phyloP scores from a whole-genome alignment of 352 stramenopile genomes.

The Phytophthora chlamydospora region DNA sequence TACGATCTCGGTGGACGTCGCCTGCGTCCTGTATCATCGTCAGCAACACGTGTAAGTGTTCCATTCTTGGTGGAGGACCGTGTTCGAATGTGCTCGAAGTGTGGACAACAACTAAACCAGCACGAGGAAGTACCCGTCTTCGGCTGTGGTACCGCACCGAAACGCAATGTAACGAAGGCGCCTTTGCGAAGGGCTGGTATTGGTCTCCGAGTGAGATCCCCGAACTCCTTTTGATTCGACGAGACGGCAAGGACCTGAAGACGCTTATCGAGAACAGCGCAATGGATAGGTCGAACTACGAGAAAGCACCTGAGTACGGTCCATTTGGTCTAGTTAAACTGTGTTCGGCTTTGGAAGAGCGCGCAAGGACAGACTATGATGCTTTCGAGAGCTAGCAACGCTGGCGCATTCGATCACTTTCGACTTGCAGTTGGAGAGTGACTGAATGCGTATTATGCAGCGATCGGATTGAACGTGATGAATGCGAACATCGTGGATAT shows the following conservation, averaged over 20 bases:
- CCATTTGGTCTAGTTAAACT: constrained; percentile 57
- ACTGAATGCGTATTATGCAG: constrained; percentile 82
- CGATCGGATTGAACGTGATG: constrained; percentile 78
- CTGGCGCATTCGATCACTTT: constrained; percentile 57
- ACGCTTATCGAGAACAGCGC: constrained; percentile 80
- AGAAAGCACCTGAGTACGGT: constrained; percentile 38
- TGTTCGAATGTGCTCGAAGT: constrained; percentile 93
- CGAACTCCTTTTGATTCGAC: constrained; percentile 80
- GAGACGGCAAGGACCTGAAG: constrained; percentile 87
- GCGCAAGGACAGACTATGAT: constrained; percentile 52
- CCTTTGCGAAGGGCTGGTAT: constrained; percentile 95
- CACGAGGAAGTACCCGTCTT: constrained; percentile 97
- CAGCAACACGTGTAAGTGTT: constrained; percentile 83
- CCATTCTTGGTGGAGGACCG: constrained; percentile 94
- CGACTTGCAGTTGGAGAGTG: constrained; percentile 86
- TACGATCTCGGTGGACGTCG: constrained; percentile 91
- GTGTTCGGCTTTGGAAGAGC: constrained; percentile 53
- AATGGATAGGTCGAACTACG: constrained; percentile 61
- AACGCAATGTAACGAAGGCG: constrained; percentile 96
- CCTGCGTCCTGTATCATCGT: constrained; percentile 88
- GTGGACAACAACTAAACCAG: constrained; percentile 95
- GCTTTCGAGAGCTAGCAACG: constrained; percentile 74
- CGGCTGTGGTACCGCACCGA: constrained; percentile 96
- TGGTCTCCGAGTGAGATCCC: constrained; percentile 93
- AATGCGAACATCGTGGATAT: constrained; percentile 81